Base-by-base conservation (phyloP, 2,329 filamentous ascomycete genomes). In the Penicillium sp. region DNA sequence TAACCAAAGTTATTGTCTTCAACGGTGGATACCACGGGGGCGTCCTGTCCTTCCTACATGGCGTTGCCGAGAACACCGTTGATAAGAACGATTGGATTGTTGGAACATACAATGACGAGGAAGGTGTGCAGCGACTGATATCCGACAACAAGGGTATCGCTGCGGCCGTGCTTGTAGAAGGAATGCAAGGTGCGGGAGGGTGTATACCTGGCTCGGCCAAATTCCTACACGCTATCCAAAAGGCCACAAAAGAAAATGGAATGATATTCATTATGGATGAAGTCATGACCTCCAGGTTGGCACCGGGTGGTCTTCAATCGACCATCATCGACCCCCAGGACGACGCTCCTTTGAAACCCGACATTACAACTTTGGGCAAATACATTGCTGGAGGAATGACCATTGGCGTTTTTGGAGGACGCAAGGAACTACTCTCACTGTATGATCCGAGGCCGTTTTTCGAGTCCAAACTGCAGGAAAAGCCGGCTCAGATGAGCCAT, bases 211-310 rank as follows among this genome's bases (percentile, higher is more conserved):
- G 74, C 0, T 73, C 69, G 0, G 46, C 44, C 1, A 76, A 76
- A 16, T 88, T 88, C 56, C 65, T 87, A 24, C 53, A 66, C 9
- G 74, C 74, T 1, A 68, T 87, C 4, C 79, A 80, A 40, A 65
- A 73, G 0, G 70, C 74, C 5, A 78, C 82, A 1, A 71, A 68
- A 27, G 69, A 77, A 62, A 68, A 74, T 0, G 80, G 79, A 1
- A 81, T 81, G 0, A 51, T 89, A 0, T 78, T 90, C 56, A 83
- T 90, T 31, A 72, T 88, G 13, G 87, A 90, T 64, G 87, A 90
- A 68, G 86, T 89, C 5, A 86, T 88, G 79, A 88, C 85, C 0
- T 85, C 81, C 3, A 76, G 86, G 2, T 69, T 88, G 25, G 42
- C 25, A n/a, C 41, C 31, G 4, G 44, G 49, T 3, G 55, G 53